Percentiles rank a stretch among this genome's conserved stretches.
Evolutionary conservation across 1,284 basidiomycete genomes (phyloP).

Genomic region (Ceratobasidium sp.): DNA sequence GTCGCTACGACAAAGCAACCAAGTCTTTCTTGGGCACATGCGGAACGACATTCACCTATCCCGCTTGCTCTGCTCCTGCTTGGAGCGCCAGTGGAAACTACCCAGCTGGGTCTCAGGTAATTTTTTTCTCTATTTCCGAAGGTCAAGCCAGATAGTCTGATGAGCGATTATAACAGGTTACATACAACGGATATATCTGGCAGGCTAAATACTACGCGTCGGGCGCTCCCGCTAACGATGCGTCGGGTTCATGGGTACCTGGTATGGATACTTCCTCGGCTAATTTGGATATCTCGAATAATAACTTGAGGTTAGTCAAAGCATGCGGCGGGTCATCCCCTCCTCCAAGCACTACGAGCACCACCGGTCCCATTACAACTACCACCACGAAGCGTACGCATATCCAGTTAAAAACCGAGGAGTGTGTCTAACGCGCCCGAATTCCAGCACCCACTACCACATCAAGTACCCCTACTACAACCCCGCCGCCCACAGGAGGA

Average conservation of each 20-base stretch:
- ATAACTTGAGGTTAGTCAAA: slow-evolving; percentile 61
- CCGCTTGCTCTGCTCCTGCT: slow-evolving; percentile 67
- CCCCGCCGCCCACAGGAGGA: slow-evolving; percentile 56
- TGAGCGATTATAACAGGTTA: slow-evolving; percentile 33
- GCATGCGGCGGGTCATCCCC: slow-evolving; percentile 61
- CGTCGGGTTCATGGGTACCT: slow-evolving; percentile 72
- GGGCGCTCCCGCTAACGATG: slow-evolving; percentile 63
- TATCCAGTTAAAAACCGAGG: neutral
- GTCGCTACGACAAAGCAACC: slow-evolving; percentile 66
- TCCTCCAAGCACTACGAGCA: slow-evolving; percentile 47
- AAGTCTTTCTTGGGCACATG: slow-evolving; percentile 71
- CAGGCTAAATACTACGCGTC: slow-evolving; percentile 64
- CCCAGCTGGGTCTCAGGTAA: slow-evolving; percentile 61
- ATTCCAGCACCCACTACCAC: slow-evolving; percentile 49
- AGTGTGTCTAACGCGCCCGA: neutral
- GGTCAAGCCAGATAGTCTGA: neutral
- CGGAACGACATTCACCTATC: slow-evolving; percentile 68
- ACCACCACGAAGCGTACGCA: slow-evolving; percentile 41
- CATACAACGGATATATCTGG: slow-evolving; percentile 69
- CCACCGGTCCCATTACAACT: slow-evolving; percentile 32
- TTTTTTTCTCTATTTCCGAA: neutral
- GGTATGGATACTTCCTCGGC: slow-evolving; percentile 60
- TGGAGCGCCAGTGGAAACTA: slow-evolving; percentile 67
- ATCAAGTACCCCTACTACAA: slow-evolving; percentile 44
- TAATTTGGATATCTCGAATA: neutral